Percentiles rank a stretch among this genome's conserved stretches.
These are phyloP conservation scores for Tolypocladium album DNA, from an alignment of 2,329 filamentous ascomycete species.

Conservation along the genomic window DNA sequence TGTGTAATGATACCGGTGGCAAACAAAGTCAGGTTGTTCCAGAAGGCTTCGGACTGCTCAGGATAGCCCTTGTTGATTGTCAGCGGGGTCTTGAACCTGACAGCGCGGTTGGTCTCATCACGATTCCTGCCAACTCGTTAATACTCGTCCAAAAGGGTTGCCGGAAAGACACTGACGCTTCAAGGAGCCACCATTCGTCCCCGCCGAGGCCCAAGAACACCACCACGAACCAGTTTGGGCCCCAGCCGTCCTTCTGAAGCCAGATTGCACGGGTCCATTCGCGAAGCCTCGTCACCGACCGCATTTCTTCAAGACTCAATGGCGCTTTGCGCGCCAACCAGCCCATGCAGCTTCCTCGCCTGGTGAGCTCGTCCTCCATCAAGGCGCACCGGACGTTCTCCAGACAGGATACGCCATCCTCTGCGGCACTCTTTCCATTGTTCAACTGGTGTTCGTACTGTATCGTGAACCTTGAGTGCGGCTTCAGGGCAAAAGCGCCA, in stretches of 20 bases:
- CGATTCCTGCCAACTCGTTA: slow-evolving; percentile 15
- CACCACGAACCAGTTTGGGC: slow-evolving; percentile 59
- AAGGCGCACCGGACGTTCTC: slow-evolving; percentile 52
- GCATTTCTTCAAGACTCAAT: slow-evolving; percentile 42
- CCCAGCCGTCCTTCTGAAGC: slow-evolving; percentile 65
- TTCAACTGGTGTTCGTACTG: slow-evolving; percentile 58
- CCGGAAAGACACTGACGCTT: slow-evolving; percentile 34
- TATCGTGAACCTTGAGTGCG: slow-evolving; percentile 44
- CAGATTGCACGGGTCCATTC: slow-evolving; percentile 56
- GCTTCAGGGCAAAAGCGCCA: slow-evolving; percentile 62
- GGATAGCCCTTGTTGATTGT: slow-evolving; percentile 32
- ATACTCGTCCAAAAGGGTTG: background rate
- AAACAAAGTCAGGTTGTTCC: slow-evolving; percentile 39
- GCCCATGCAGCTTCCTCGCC: slow-evolving; percentile 49
- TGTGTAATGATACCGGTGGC: slow-evolving; percentile 41
- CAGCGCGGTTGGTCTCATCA: slow-evolving; percentile 11
- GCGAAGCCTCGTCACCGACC: slow-evolving; percentile 50
- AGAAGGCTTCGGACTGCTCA: slow-evolving; percentile 37
- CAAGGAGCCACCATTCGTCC: slow-evolving; percentile 70
- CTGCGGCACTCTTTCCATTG: slow-evolving; percentile 40
- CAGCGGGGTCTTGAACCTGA: slow-evolving; percentile 26
- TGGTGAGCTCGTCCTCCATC: slow-evolving; percentile 50
- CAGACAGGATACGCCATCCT: slow-evolving; percentile 46
- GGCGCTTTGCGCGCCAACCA: slow-evolving; percentile 47
- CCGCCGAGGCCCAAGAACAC: slow-evolving; percentile 60